Evolutionary conservation across 208 protist genomes (phyloP).

Genomic region (Entamoeba invadens): DNA sequence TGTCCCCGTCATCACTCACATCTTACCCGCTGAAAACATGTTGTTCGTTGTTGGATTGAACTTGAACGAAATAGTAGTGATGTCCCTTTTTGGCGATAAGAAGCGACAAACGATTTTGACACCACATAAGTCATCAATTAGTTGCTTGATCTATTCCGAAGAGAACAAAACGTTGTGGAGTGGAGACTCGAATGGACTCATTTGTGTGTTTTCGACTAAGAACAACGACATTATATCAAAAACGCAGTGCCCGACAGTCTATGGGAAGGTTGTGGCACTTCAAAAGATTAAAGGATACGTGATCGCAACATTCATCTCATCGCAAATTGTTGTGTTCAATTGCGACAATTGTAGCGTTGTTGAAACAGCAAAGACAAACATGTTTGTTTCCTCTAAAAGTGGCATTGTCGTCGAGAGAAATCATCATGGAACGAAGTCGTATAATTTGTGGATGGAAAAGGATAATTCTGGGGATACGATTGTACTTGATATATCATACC

Average conservation of each 20-base stretch:
- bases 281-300: neutral
- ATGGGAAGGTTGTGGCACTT: neutral
- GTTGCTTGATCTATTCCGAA: neutral
- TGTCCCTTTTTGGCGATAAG: neutral
- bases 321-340: neutral
- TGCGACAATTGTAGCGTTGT: neutral
- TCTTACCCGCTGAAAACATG: neutral
- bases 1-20: neutral
- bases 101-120: neutral
- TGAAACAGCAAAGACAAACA: neutral
- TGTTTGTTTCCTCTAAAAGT: neutral
- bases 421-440: neutral
- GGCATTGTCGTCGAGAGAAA: neutral
- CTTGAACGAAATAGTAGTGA: neutral
- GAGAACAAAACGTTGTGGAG: neutral
- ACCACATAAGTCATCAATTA: neutral
- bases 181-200: neutral
- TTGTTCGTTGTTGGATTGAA: neutral
- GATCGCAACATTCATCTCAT: neutral
- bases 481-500: neutral
- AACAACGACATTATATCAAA: no score
- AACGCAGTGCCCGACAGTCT: no score
- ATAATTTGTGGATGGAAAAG: neutral
- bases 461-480: neutral
- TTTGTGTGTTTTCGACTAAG: no score